Percentiles rank a stretch among this genome's conserved stretches.
Conservation (phyloP, 306 rosid genomes). For the Vicia faba region DNA sequence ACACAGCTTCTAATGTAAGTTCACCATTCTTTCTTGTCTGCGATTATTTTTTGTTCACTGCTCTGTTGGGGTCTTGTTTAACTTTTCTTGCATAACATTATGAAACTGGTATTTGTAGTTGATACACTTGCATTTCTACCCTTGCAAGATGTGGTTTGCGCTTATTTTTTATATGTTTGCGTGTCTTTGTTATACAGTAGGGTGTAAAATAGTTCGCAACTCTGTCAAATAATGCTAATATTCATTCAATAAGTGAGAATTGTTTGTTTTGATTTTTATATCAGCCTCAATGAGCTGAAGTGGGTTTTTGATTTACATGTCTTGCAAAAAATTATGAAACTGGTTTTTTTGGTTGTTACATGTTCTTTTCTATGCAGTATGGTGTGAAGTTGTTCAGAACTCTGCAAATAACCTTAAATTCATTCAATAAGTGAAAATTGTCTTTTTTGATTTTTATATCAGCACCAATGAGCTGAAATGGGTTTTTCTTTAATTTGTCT, state of each 20-base stretch:
- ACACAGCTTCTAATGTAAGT: constrained; percentile 74
- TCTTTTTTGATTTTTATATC: too few species aligned
- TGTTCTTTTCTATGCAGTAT: background rate
- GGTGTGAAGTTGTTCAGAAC: background rate
- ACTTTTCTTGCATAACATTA: background rate
- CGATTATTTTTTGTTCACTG: background rate
- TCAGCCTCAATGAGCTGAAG: constrained; percentile 2
- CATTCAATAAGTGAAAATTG: background rate
- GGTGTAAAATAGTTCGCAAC: background rate
- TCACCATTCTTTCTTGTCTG: background rate
- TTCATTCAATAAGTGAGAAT: background rate
- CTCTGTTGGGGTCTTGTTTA: background rate
- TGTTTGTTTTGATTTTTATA: background rate
- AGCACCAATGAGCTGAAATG: too few species aligned
- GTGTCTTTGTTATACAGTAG: background rate
- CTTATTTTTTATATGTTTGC: background rate
- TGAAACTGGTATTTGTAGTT: constrained; percentile 2
- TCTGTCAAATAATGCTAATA: background rate
- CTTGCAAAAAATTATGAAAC: background rate
- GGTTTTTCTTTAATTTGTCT: too few species aligned
- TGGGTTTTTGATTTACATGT: too few species aligned
- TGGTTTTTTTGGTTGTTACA: background rate
- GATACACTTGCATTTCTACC: background rate
- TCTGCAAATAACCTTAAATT: background rate
- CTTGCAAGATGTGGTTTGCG: background rate